These are phyloP conservation scores for Amaranthus cruentus DNA, from an alignment of 148 eudicot species.

Conservation along the genomic window DNA sequence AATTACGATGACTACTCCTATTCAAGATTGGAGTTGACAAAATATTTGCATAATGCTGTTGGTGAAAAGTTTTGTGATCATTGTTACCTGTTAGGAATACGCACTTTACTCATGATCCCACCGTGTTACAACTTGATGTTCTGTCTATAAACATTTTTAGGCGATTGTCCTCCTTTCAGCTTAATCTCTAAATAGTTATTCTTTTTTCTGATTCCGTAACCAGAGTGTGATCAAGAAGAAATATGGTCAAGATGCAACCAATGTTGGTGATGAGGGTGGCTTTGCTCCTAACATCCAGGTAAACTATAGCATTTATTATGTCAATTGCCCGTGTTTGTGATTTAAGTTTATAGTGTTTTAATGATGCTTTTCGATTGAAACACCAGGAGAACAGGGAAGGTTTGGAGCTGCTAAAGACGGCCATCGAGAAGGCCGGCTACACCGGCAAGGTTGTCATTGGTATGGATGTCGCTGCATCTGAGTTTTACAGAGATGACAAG, in stretches of 20 bases:
- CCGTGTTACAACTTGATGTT: not conserved
- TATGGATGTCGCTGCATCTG: conserved; percentile 99
- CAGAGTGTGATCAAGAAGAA: conserved; percentile 98
- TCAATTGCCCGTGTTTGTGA: not conserved
- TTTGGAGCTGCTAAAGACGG: conserved; percentile 91
- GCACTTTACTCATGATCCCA: not conserved
- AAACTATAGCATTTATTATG: not conserved
- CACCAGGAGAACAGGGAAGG: conserved; percentile 98
- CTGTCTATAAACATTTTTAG: not conserved
- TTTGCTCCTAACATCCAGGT: conserved; percentile 99
- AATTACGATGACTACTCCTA: too few relatives aligned
- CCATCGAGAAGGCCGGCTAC: conserved; percentile 94
- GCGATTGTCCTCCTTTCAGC: not conserved
- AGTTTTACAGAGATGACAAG: conserved; percentile 83
- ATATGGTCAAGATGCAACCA: conserved; percentile 97
- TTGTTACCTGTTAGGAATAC: not conserved
- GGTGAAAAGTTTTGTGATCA: too few relatives aligned
- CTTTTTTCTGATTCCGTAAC: not conserved
- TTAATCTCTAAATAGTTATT: not conserved
- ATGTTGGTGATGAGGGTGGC: conserved; percentile 99
- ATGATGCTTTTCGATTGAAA: conserved; percentile 15
- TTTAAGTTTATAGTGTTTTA: not conserved
- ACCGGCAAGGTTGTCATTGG: conserved; percentile 94
- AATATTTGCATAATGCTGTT: too few relatives aligned
- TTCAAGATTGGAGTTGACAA: too few relatives aligned